Evolutionary conservation across 768 basidiomycete genomes (phyloP).

Genomic region (Lactarius hengduanensis): DNA sequence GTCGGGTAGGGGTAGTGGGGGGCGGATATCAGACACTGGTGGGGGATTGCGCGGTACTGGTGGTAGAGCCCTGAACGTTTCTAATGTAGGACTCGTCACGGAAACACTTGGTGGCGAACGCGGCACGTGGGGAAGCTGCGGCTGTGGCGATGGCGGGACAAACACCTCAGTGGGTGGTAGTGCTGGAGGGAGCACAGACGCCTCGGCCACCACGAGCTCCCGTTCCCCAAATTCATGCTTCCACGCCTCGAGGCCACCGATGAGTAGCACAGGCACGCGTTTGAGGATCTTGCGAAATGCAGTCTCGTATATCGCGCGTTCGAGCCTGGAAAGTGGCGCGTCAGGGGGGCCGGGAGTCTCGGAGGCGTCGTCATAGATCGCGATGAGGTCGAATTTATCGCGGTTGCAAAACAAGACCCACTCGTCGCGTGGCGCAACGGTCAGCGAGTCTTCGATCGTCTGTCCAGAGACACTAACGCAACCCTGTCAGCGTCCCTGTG

Average conservation of each 20-base stretch:
- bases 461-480: conserved; percentile 57
- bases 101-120: conserved; percentile 11
- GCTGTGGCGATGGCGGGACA: conserved; percentile 10
- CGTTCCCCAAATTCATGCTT: conserved; percentile 52
- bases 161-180: conserved; percentile 6
- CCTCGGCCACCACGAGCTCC: conserved; percentile 35
- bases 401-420: conserved; percentile 76
- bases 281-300: conserved; percentile 72
- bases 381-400: conserved; percentile 85
- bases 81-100: conserved; percentile 6
- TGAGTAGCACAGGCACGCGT: conserved; percentile 75
- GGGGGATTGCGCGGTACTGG: conserved; percentile 22
- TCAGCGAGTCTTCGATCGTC: conserved; percentile 71
- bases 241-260: conserved; percentile 87
- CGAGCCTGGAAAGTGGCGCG: conserved; percentile 57
- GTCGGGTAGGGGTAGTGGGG: conserved; percentile 21
- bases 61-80: conserved; percentile 18
- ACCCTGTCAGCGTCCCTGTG: conserved; percentile 1
- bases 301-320: conserved; percentile 67
- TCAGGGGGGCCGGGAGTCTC: conserved; percentile 47
- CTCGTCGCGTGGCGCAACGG: conserved; percentile 69
- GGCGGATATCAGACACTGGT: conserved; percentile 29
- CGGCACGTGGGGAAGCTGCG: conserved; percentile 1
- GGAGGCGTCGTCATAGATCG: conserved; percentile 74
- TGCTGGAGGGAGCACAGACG: neutral